Evolutionary conservation across 306 rosid genomes (phyloP).

Genomic region (Delonix regia): DNA sequence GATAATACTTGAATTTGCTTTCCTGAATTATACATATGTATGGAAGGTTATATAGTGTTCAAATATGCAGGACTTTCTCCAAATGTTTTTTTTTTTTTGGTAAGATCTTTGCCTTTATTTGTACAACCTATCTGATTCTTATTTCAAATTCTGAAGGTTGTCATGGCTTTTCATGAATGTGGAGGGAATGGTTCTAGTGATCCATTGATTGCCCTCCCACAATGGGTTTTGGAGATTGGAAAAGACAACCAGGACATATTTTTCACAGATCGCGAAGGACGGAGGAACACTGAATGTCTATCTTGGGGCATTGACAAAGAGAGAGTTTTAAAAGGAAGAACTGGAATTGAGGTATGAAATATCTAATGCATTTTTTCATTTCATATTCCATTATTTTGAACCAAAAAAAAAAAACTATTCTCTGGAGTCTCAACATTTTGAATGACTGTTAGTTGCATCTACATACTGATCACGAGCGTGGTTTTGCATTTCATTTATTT

Average conservation of each 20-base stretch:
- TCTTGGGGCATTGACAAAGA: conserved; percentile 97
- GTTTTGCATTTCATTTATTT: conserved; percentile 12
- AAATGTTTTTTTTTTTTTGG: conserved; percentile 16
- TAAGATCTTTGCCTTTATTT: conserved; percentile 37
- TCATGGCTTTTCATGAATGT: conserved; percentile 90
- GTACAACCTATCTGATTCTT: conserved; percentile 37
- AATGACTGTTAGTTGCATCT: conserved; percentile 18
- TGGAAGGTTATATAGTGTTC: conserved; percentile 28
- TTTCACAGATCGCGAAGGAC: conserved; percentile 96
- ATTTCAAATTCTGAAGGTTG: conserved; percentile 71
- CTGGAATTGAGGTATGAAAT: conserved; percentile 85
- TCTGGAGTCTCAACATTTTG: not conserved
- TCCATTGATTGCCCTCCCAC: conserved; percentile 74
- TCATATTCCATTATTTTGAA: conserved; percentile 16
- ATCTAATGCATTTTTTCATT: not conserved
- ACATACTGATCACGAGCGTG: conserved; percentile 15
- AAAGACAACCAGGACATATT: conserved; percentile 86
- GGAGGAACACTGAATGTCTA: conserved; percentile 89
- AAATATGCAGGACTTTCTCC: conserved; percentile 19
- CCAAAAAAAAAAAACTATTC: not conserved
- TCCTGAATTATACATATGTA: conserved; percentile 3
- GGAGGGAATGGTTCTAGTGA: conserved; percentile 78
- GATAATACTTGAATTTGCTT: not conserved
- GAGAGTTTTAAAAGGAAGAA: conserved; percentile 90
- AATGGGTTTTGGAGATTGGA: conserved; percentile 92